Conservation (phyloP, 129 eudicot genomes). For the Tanacetum coccineum region DNA sequence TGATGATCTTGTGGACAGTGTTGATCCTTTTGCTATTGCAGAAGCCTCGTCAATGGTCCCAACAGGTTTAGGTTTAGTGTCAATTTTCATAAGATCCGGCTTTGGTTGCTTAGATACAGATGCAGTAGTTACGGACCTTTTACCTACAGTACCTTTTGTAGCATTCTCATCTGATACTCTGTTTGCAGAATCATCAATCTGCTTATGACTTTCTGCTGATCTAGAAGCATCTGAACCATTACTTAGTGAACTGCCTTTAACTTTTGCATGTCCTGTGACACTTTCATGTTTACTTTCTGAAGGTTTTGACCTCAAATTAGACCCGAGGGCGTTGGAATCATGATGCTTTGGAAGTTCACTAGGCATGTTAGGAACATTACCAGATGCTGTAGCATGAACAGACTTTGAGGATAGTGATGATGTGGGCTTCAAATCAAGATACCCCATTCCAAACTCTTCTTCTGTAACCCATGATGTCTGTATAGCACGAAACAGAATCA, state of each 20-base stretch:
- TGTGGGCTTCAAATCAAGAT: constrained; percentile 77
- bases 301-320: constrained; percentile 42
- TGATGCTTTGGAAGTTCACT: constrained; percentile 50
- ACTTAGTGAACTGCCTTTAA: constrained; percentile 41
- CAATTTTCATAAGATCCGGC: constrained; percentile 62
- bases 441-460: constrained; percentile 98
- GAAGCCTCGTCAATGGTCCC: constrained; percentile 35
- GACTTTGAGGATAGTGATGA: constrained; percentile 56
- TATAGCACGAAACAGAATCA: constrained; percentile 16
- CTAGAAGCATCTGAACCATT: constrained; percentile 52
- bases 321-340: constrained; percentile 44
- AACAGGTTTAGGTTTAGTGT: constrained; percentile 49
- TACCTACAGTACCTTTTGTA: constrained; percentile 44
- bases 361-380: constrained; percentile 19
- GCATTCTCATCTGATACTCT: constrained; percentile 45
- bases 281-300: constrained; percentile 53
- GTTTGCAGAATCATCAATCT: constrained; percentile 49
- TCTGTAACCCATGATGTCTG: constrained; percentile 99
- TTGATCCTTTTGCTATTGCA: constrained; percentile 44
- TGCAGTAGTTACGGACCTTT: constrained; percentile 54
- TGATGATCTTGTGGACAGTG: constrained; percentile 40
- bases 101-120: constrained; percentile 64
- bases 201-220: constrained; percentile 57
- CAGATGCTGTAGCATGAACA: constrained; percentile 30
- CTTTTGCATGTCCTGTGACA: constrained; percentile 17